Evolutionary conservation across 352 stramenopile genomes (phyloP).

Genomic region (Phytophthora constricta): DNA sequence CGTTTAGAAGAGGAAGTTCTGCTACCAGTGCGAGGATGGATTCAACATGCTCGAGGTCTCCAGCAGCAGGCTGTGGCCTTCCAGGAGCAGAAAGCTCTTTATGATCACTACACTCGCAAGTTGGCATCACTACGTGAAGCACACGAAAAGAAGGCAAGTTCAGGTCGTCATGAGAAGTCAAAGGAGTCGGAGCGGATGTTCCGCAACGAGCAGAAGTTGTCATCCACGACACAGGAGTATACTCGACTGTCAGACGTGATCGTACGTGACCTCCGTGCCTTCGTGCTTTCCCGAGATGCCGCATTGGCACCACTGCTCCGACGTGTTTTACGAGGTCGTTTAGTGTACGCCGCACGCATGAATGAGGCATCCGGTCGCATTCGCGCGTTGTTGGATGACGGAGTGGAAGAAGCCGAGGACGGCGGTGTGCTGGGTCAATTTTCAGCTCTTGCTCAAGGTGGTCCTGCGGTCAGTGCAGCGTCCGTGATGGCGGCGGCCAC

Average conservation of each 20-base stretch:
- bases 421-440: constrained; percentile 54
- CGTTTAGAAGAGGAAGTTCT: constrained; percentile 72
- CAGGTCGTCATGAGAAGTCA: constrained; percentile 66
- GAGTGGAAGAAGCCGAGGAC: constrained; percentile 36
- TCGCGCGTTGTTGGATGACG: constrained; percentile 53
- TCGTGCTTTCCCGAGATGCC: constrained; percentile 63
- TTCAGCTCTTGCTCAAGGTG: constrained; percentile 45
- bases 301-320: constrained; percentile 70
- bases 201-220: constrained; percentile 86
- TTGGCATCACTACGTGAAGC: constrained; percentile 66
- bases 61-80: constrained; percentile 59
- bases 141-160: constrained; percentile 60
- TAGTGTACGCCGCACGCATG: constrained; percentile 63
- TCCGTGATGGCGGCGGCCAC: constrained; percentile 21
- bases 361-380: constrained; percentile 62
- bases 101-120: constrained; percentile 85
- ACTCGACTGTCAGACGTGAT: constrained; percentile 68
- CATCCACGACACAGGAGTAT: constrained; percentile 68
- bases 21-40: constrained; percentile 61
- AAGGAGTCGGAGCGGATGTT: constrained; percentile 82
- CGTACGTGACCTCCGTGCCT: constrained; percentile 63
- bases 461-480: constrained; percentile 15
- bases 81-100: constrained; percentile 71
- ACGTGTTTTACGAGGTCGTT: constrained; percentile 70
- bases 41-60: constrained; percentile 48